These are phyloP conservation scores for Nemania sp. DNA, from an alignment of 2,329 filamentous ascomycete species.

Conservation along the genomic window DNA sequence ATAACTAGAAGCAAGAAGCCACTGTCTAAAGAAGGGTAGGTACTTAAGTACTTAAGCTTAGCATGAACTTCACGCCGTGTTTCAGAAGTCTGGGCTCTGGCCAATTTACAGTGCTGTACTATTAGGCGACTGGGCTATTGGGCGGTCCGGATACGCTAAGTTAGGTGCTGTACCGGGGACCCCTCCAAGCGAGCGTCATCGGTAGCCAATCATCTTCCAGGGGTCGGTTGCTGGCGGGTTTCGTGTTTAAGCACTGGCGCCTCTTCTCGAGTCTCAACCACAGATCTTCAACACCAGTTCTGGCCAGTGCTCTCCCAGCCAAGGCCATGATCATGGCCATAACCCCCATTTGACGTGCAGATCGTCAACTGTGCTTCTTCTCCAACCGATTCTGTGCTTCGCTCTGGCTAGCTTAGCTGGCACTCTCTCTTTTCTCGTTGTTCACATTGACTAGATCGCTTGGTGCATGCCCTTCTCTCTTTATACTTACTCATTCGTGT, in stretches of 20 bases:
- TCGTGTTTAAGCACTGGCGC: constrained; percentile 18
- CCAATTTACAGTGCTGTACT: background rate
- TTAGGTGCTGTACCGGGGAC: background rate
- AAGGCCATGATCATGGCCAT: constrained; percentile 6
- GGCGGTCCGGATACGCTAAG: too few relatives aligned
- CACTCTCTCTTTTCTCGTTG: constrained; percentile 9
- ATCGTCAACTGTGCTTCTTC: constrained; percentile 42
- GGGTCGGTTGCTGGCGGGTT: constrained; percentile 29
- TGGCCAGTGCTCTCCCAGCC: constrained; percentile 12
- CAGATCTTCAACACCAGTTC: background rate
- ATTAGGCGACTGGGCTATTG: constrained; percentile 6
- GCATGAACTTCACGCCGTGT: constrained; percentile 6
- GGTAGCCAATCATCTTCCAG: constrained; percentile 27
- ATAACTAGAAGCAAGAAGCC: too few relatives aligned
- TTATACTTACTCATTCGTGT: constrained; percentile 24
- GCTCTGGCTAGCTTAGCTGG: constrained; percentile 9
- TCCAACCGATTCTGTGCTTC: constrained; percentile 34
- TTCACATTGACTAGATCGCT: constrained; percentile 13
- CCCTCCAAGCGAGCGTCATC: background rate
- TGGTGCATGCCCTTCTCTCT: constrained; percentile 39
- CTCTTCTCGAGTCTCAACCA: background rate
- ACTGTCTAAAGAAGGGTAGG: background rate
- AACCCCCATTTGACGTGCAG: constrained; percentile 18
- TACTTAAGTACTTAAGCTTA: too few relatives aligned
- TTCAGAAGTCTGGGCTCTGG: constrained; percentile 24